Evolutionary conservation across 495 filamentous ascomycete genomes (phyloP).

Genomic region (Entonaema liquescens): DNA sequence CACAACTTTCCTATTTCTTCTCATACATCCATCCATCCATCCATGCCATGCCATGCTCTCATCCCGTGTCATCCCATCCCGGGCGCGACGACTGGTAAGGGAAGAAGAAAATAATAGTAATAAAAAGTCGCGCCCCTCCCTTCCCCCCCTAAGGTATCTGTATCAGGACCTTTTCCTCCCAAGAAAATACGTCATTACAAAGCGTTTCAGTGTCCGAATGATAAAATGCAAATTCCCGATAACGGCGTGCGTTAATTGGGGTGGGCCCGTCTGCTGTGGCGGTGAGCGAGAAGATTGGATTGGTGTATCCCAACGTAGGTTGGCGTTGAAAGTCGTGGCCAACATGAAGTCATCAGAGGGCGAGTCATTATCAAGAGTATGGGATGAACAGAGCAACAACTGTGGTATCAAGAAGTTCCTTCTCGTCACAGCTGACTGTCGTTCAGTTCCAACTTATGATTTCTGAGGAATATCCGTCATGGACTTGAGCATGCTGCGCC

Average conservation of each 20-base stretch:
- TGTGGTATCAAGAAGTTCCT: conserved; percentile 4
- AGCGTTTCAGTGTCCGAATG: conserved; percentile 25
- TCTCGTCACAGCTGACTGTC: conserved; percentile 10
- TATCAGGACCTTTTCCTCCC: neutral
- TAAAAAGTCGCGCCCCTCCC: conserved; percentile 1
- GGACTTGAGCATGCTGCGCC: conserved; percentile 51
- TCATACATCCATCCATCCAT: conserved; percentile 9
- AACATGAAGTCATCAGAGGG: neutral
- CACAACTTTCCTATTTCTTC: conserved; percentile 28
- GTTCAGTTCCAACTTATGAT: conserved; percentile 12
- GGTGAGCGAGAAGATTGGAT: neutral
- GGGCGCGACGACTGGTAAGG: neutral
- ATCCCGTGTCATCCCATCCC: neutral
- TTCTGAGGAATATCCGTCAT: conserved; percentile 33
- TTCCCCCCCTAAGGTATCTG: conserved; percentile 6
- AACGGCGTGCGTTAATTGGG: neutral
- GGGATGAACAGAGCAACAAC: neutral
- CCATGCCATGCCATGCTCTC: neutral
- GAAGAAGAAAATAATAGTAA: neutral
- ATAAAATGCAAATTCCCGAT: conserved; percentile 12
- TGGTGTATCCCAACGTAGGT: neutral
- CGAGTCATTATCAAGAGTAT: conserved; percentile 5
- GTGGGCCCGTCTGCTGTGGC: neutral
- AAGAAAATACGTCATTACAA: conserved; percentile 36
- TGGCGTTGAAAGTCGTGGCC: neutral